These are phyloP conservation scores for Bisporella sp. DNA, from an alignment of 2,329 filamentous ascomycete species.

Conservation along the genomic window DNA sequence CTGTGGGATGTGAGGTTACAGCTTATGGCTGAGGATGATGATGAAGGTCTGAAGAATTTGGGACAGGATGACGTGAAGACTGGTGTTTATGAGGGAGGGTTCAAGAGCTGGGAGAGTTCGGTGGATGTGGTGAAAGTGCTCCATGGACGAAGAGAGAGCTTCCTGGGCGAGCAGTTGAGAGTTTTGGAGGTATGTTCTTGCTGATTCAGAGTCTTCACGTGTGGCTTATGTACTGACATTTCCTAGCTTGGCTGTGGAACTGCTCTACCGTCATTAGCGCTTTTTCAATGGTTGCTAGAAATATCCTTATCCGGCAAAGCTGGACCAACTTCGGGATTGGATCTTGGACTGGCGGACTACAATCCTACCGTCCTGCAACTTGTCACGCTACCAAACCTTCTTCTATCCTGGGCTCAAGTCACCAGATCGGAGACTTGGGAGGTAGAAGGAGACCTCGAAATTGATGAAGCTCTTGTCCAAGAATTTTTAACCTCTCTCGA, in stretches of 20 bases:
- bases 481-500: conserved; percentile 51
- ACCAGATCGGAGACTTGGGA: conserved; percentile 17
- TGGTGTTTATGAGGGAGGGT: conserved; percentile 79
- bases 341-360: conserved; percentile 69
- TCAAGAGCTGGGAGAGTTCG: conserved; percentile 87
- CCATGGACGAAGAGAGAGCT: conserved; percentile 9
- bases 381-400: conserved; percentile 71
- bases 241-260: conserved; percentile 70
- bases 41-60: conserved; percentile 42
- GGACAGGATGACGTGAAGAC: conserved; percentile 70
- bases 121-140: conserved; percentile 66
- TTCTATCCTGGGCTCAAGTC: conserved; percentile 54
- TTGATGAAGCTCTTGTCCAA: conserved; percentile 39
- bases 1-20: conserved; percentile 78
- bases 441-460: conserved; percentile 26
- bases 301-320: conserved; percentile 11
- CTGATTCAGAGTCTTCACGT: not conserved
- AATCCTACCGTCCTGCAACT: conserved; percentile 58
- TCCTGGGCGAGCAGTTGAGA: conserved; percentile 9
- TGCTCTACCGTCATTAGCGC: conserved; percentile 62
- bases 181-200: conserved; percentile 24
- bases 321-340: conserved; percentile 28
- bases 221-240: conserved; percentile 4
- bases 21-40: conserved; percentile 66
- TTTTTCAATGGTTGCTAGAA: conserved; percentile 54